Evolutionary conservation across 1,284 basidiomycete genomes (phyloP).

Genomic region (Heterobasidion parviporum): DNA sequence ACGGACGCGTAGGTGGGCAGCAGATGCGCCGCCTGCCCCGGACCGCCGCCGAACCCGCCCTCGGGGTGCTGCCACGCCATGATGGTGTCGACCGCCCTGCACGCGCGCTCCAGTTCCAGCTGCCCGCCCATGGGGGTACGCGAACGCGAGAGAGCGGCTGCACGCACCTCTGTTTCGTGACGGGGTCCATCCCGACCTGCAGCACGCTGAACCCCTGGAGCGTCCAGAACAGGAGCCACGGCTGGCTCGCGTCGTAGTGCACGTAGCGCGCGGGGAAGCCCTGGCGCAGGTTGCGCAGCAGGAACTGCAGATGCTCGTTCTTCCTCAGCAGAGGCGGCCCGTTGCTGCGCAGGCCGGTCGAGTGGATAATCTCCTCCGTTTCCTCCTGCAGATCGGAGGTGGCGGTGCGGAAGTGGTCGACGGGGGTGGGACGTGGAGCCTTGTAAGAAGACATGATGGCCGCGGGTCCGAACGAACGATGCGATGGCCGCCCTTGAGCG

Average conservation of each 20-base stretch:
- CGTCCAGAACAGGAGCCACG: constrained; percentile 92
- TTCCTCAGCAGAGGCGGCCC: constrained; percentile 35
- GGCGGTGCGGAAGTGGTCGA: constrained; percentile 52
- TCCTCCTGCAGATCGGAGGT: constrained; percentile 61
- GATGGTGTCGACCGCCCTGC: constrained; percentile 71
- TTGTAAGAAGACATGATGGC: neutral
- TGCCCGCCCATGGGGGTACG: neutral
- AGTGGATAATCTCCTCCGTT: constrained; percentile 57
- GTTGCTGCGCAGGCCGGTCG: constrained; percentile 28
- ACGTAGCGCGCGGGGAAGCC: constrained; percentile 72
- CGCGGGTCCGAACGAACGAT: too few species aligned
- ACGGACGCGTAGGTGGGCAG: constrained; percentile 89
- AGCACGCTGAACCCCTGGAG: constrained; percentile 74
- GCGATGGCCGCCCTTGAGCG: too few species aligned
- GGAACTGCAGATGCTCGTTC: constrained; percentile 58
- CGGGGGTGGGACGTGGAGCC: constrained; percentile 23
- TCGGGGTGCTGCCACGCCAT: constrained; percentile 70
- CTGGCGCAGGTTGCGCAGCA: constrained; percentile 60
- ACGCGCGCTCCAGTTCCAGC: neutral
- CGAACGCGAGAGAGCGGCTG: neutral
- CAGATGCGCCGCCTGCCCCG: constrained; percentile 83
- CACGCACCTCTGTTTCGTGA: constrained; percentile 64
- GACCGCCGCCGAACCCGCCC: constrained; percentile 91
- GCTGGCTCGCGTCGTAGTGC: constrained; percentile 86
- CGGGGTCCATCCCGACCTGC: constrained; percentile 71